A percentile compares a stretch with the other conserved stretches of the same genome.
Conservation (phyloP, 2,329 filamentous ascomycete species). For the Erysiphe pulchra region DNA sequence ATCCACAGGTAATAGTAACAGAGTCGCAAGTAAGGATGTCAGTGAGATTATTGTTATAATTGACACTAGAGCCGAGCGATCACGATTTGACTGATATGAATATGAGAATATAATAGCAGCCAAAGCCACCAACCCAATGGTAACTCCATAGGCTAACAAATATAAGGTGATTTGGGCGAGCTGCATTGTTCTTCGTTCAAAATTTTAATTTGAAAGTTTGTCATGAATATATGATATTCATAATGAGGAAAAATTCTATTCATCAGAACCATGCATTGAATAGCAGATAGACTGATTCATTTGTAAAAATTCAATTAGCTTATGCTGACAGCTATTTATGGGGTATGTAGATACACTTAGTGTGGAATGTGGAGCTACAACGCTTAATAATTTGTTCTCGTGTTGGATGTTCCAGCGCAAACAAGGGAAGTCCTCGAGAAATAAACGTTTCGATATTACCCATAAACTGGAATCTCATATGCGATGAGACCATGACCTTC, state of each 20-base stretch:
- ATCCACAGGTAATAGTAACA: conserved; percentile 81
- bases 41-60: conserved; percentile 68
- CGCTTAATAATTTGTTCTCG: not conserved
- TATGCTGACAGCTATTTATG: no score
- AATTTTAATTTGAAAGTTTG: no score
- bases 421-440: no score
- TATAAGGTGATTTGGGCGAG: conserved; percentile 74
- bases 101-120: conserved; percentile 70
- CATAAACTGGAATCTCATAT: not conserved
- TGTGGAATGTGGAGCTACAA: no score
- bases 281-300: no score
- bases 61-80: conserved; percentile 61
- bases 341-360: no score
- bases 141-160: conserved; percentile 80
- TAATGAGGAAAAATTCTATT: no score
- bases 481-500: conserved; percentile 2
- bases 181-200: conserved; percentile 8
- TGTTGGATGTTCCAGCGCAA: not conserved
- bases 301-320: no score
- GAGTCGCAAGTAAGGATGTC: conserved; percentile 68
- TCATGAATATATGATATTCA: no score
- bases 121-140: conserved; percentile 48
- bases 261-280: no score
- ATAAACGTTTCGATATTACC: not conserved
- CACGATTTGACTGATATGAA: conserved; percentile 70